phyloP scores from a whole-genome alignment of 2,329 filamentous ascomycete genomes.

The Lasiodiplodia theobromae region DNA sequence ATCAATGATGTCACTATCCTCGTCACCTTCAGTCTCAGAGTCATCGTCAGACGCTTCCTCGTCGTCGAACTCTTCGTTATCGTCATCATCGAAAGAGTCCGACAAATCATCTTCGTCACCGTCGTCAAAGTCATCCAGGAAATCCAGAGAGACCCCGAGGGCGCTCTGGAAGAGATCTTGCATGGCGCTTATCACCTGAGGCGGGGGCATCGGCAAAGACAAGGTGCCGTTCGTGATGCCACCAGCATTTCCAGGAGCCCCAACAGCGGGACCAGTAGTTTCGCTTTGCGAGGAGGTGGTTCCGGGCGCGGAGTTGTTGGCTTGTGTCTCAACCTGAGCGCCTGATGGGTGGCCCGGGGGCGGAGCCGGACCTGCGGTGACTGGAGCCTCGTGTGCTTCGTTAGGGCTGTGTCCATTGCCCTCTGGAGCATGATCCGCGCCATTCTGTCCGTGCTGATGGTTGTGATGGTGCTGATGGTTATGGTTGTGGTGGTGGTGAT shows the following conservation, averaged over 20 bases:
- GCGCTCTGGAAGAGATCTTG: conserved; percentile 23
- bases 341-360: neutral
- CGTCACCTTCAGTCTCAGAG: neutral
- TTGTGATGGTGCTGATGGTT: neutral
- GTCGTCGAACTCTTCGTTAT: conserved; percentile 10
- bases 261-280: neutral
- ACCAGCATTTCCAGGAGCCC: neutral
- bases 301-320: neutral
- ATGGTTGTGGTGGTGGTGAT: conserved; percentile 2
- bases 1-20: neutral
- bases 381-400: neutral
- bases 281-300: neutral
- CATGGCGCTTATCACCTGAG: conserved; percentile 15
- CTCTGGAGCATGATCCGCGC: neutral
- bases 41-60: neutral
- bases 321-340: neutral
- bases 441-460: neutral
- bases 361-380: neutral
- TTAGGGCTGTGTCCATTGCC: neutral
- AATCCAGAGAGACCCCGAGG: conserved; percentile 19
- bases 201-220: conserved; percentile 11
- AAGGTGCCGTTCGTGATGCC: neutral
- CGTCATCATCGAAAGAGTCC: neutral
- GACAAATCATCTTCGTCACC: neutral
- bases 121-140: neutral